Percentiles rank a stretch among this genome's conserved stretches.
phyloP scores from a whole-genome alignment of 2,329 filamentous ascomycete genomes.

The Fusarium tuaranense region DNA sequence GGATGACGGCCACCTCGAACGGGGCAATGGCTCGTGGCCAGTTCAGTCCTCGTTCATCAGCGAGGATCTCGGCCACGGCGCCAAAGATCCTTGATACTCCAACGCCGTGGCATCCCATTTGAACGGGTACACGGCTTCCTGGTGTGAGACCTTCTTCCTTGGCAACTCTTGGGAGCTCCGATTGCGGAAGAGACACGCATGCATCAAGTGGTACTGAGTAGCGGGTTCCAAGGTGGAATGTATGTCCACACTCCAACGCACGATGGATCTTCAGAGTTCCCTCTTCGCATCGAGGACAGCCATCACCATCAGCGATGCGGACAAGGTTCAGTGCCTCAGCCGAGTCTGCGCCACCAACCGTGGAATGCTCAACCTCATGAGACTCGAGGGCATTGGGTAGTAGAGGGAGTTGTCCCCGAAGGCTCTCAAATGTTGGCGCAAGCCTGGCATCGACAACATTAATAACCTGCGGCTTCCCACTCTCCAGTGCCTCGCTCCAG shows the following conservation, averaged over 20 bases:
- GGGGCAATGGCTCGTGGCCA: conserved; percentile 92
- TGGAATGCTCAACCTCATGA: conserved; percentile 33
- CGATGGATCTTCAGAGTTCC: conserved; percentile 74
- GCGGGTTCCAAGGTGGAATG: conserved; percentile 90
- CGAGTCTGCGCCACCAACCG: conserved; percentile 49
- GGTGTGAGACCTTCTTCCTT: conserved; percentile 28
- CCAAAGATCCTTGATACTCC: conserved; percentile 92
- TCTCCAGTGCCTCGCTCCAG: conserved; percentile 59
- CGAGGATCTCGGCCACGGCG: conserved; percentile 81
- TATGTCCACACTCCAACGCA: conserved; percentile 93
- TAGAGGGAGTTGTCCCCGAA: conserved; percentile 42
- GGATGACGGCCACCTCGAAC: conserved; percentile 79
- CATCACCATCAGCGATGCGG: conserved; percentile 73
- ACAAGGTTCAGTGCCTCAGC: conserved; percentile 69
- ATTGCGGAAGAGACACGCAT: conserved; percentile 59
- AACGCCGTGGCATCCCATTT: conserved; percentile 98
- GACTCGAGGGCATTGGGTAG: conserved; percentile 31
- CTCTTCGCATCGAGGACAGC: conserved; percentile 76
- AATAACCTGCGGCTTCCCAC: conserved; percentile 40
- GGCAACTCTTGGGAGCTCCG: conserved; percentile 20
- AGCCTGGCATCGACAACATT: conserved; percentile 53
- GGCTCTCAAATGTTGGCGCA: conserved; percentile 35
- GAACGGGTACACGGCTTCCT: conserved; percentile 64
- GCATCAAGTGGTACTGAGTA: conserved; percentile 84
- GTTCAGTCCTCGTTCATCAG: conserved; percentile 79